phyloP scores from a whole-genome alignment of 2,329 filamentous ascomycete species.

The Ophiostoma triangulosporum region DNA sequence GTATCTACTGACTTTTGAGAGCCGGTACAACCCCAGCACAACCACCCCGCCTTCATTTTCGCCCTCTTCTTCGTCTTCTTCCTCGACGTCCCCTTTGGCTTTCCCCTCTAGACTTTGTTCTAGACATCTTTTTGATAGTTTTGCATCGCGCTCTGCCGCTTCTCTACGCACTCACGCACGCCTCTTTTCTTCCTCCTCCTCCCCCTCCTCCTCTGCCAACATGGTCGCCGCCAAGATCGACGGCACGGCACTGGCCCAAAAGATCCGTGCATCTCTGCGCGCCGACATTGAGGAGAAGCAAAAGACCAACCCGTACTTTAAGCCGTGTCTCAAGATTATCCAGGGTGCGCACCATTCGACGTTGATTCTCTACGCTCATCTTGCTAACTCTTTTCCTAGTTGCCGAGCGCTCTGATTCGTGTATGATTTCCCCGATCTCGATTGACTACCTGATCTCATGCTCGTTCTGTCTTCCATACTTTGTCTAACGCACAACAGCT shows the following conservation, averaged over 20 bases:
- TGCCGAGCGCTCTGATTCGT: conserved; percentile 83
- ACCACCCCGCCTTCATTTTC: conserved; percentile 1
- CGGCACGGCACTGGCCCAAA: conserved; percentile 87
- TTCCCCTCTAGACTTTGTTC: no score
- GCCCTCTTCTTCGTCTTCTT: background rate
- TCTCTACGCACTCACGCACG: background rate
- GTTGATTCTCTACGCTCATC: background rate
- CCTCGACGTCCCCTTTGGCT: conserved; percentile 1
- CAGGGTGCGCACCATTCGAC: conserved; percentile 48
- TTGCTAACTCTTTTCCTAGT: conserved; percentile 39
- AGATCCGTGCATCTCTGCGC: conserved; percentile 71
- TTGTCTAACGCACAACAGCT: conserved; percentile 31
- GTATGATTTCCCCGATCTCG: conserved; percentile 36
- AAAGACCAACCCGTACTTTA: conserved; percentile 70
- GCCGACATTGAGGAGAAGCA: conserved; percentile 72
- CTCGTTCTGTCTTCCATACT: background rate
- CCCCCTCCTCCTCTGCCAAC: conserved; percentile 39
- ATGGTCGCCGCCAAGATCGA: conserved; percentile 92
- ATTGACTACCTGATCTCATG: background rate
- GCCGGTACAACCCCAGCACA: background rate
- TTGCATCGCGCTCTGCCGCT: background rate
- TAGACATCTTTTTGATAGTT: background rate
- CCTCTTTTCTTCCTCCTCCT: conserved; percentile 33
- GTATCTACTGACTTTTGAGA: background rate
- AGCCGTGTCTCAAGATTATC: conserved; percentile 83